Evolutionary conservation across 2,329 filamentous ascomycete species (phyloP).

Genomic region (Gliomastix tumulicola): DNA sequence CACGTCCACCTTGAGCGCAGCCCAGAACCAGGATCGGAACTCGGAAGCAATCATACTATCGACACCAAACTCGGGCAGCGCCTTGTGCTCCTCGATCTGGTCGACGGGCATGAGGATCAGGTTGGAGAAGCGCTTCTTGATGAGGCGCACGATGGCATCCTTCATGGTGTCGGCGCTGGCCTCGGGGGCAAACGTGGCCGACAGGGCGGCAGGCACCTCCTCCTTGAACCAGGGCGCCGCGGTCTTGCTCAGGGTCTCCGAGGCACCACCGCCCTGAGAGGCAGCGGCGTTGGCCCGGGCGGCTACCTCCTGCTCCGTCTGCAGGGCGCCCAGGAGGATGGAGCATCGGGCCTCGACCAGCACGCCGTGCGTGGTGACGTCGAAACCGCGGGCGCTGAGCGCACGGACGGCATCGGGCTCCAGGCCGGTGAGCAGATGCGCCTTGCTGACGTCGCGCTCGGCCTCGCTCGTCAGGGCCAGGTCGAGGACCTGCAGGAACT

Average conservation of each 20-base stretch:
- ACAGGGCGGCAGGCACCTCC: no score
- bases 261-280: neutral
- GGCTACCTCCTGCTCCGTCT: neutral
- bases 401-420: conserved; percentile 12
- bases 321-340: neutral
- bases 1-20: conserved; percentile 21
- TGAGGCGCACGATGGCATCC: conserved; percentile 5
- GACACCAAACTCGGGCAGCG: conserved; percentile 24
- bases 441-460: neutral
- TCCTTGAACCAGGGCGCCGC: conserved; percentile 1
- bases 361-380: conserved; percentile 8
- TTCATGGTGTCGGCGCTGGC: conserved; percentile 4
- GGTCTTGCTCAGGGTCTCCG: neutral
- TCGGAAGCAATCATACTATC: conserved; percentile 33
- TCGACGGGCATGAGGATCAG: conserved; percentile 15
- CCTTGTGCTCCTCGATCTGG: conserved; percentile 13
- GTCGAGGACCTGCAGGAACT: conserved; percentile 19
- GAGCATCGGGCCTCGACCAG: neutral
- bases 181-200: neutral
- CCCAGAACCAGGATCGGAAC: conserved; percentile 26
- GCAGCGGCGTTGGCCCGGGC: no score
- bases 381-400: conserved; percentile 11
- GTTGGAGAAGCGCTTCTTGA: conserved; percentile 9
- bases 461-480: conserved; percentile 8
- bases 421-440: conserved; percentile 15